Evolutionary conservation across 1,284 basidiomycete species (phyloP).

Genomic region (Apiotrichum laibachii): DNA sequence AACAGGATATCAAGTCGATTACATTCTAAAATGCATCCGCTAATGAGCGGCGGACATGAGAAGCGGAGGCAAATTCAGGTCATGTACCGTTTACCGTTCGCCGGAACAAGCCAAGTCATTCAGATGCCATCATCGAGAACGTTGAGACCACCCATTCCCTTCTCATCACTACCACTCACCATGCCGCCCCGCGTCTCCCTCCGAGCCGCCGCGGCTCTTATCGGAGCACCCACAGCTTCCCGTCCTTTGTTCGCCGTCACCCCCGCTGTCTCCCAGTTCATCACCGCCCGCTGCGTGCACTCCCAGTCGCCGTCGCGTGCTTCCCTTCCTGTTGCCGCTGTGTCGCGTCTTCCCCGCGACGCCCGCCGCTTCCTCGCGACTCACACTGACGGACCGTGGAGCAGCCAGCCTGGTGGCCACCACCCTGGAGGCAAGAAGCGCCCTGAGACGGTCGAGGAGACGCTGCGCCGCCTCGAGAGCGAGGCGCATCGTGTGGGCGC

Average conservation of each 20-base stretch:
- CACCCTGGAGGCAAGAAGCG: slow-evolving; percentile 3
- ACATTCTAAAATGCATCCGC: too few relatives aligned
- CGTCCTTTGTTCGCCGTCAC: background rate
- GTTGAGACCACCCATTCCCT: background rate
- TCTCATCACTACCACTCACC: background rate
- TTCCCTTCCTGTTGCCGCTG: background rate
- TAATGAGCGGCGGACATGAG: too few relatives aligned
- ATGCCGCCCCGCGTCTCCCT: slow-evolving; percentile 3
- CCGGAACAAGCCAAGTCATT: too few relatives aligned
- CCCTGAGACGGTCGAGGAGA: slow-evolving; percentile 26
- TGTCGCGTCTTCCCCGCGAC: background rate
- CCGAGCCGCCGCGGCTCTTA: background rate
- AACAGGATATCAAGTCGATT: too few relatives aligned
- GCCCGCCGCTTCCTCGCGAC: slow-evolving; percentile 3
- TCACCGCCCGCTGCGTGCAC: background rate
- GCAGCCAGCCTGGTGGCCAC: background rate
- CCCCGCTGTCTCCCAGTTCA: background rate
- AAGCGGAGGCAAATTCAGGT: too few relatives aligned
- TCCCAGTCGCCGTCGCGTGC: slow-evolving; percentile 7
- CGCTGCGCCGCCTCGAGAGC: slow-evolving; percentile 28
- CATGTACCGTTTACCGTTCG: too few relatives aligned
- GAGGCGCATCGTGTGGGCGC: slow-evolving; percentile 22
- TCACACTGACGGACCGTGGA: slow-evolving; percentile 4
- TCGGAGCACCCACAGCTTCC: background rate
- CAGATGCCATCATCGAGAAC: too few relatives aligned